Base-by-base conservation (phyloP, 495 filamentous ascomycete genomes). In the Penicillium waksmanii region DNA sequence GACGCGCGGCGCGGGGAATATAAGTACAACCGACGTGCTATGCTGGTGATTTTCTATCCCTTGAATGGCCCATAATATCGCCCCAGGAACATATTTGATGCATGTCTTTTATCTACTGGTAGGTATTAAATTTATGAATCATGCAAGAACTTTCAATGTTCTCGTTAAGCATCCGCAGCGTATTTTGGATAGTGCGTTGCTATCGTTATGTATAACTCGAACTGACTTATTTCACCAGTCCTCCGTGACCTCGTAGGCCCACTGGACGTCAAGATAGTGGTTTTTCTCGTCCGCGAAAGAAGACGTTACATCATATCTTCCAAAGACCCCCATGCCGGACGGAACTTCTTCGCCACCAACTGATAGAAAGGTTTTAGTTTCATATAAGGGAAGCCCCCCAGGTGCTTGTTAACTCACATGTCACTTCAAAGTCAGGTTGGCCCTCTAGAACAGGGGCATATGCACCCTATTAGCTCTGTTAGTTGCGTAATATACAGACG, bases 311-410 rank as follows among this genome's bases (percentile, higher is more conserved):
- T 44, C 42, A 44, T 44, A 44, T 44, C 42, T 44, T 18, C 42
- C 42, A 44, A 44, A 44, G n/a, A 44, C 42, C 8, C 42, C 42
- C 42, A 44, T 44, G 42, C 42, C 42, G 6, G 42, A 44, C 42
- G 42, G 42, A 19, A n/a, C 42, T 10, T 44, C 42, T 18, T 44
- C 42, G 17, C 15, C 42, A 17, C 42, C 42, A 44, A 44, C 42
- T 44, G 42, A 18, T 44, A 18, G 42, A 40, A 40, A 18, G 4
- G 17, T 17, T 3, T 44, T 44, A 44, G 42, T 44, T 44, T 18
- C 4, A 44, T 38, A 31, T 31, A 31, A 31, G 5, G 27, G 27
- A 1, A 31, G 27, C 27, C 5, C 3, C 3, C 3, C 0, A 31
- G 27, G 27, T 40, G 36, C 3, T 15, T 5, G 6, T n/a, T 44